These are phyloP conservation scores for Isochrysis galbana DNA, from an alignment of 78 protist genomes.

Conservation along the genomic window DNA sequence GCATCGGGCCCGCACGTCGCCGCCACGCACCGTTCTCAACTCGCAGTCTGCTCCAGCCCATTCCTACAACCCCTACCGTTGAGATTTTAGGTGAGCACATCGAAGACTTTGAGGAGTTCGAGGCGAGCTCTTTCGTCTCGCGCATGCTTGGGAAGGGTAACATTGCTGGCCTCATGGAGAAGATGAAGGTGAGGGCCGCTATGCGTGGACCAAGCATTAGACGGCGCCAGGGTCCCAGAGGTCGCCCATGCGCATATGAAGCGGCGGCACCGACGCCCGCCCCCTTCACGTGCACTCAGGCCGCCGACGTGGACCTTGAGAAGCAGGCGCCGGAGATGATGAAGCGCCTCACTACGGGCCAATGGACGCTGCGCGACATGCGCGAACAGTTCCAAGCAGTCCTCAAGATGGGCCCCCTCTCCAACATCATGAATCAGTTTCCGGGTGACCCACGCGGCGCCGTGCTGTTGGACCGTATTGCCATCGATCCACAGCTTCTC, in stretches of 20 bases:
- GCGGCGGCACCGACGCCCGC: no score
- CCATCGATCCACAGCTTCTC: background rate
- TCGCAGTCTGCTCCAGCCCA: background rate
- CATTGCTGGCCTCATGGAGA: slow-evolving; percentile 35
- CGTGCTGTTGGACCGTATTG: background rate
- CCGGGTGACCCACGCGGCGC: background rate
- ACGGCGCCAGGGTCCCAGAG: no score
- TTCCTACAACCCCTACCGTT: slow-evolving; percentile 21
- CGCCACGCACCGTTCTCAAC: background rate
- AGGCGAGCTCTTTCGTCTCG: slow-evolving; percentile 77
- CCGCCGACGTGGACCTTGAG: slow-evolving; percentile 66
- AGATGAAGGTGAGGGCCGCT: background rate
- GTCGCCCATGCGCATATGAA: no score
- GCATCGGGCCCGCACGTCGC: no score
- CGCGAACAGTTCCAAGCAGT: slow-evolving; percentile 88
- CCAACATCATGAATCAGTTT: slow-evolving; percentile 41
- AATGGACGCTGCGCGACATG: slow-evolving; percentile 93
- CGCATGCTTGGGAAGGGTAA: slow-evolving; percentile 83
- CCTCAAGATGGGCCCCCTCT: slow-evolving; percentile 85
- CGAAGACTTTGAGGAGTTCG: slow-evolving; percentile 87
- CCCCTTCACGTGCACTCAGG: slow-evolving; percentile 63
- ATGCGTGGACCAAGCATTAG: background rate
- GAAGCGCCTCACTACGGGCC: slow-evolving; percentile 66
- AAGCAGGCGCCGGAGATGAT: slow-evolving; percentile 55
- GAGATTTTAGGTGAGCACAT: slow-evolving; percentile 96